phyloP scores from a whole-genome alignment of 2,329 filamentous ascomycete species.

The Pseudogymnoascus sp. region DNA sequence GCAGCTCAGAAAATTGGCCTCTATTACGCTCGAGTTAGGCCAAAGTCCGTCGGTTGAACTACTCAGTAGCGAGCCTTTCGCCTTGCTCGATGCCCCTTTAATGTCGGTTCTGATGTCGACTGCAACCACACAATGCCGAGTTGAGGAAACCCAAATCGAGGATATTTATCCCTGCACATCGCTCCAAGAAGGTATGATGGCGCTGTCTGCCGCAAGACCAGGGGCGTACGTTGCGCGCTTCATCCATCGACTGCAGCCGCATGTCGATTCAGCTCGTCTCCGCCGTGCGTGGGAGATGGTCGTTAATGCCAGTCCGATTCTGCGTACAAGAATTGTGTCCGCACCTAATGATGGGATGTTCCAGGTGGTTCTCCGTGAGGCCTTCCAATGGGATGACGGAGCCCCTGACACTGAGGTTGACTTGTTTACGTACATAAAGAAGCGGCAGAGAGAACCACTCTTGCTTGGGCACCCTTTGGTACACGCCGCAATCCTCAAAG shows the following conservation, averaged over 20 bases:
- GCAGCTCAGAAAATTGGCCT: neutral
- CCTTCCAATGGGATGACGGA: slow-evolving; percentile 8
- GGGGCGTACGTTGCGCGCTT: slow-evolving; percentile 30
- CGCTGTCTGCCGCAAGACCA: slow-evolving; percentile 24
- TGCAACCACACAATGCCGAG: neutral
- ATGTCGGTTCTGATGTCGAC: neutral
- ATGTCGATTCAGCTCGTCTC: slow-evolving; percentile 18
- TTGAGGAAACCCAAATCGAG: slow-evolving; percentile 17
- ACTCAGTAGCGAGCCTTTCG: neutral
- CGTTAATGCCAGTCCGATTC: slow-evolving; percentile 19
- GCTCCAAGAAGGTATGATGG: slow-evolving; percentile 32
- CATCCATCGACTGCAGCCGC: slow-evolving; percentile 12
- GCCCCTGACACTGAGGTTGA: neutral
- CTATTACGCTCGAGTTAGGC: neutral
- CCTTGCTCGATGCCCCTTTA: neutral
- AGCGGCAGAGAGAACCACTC: neutral
- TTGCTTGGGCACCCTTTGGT: neutral
- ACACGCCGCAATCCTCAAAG: neutral
- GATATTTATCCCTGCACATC: slow-evolving; percentile 32
- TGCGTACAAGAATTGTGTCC: slow-evolving; percentile 27
- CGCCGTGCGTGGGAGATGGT: slow-evolving; percentile 22
- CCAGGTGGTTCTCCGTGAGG: slow-evolving; percentile 15
- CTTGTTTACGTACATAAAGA: neutral
- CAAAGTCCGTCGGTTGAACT: neutral
- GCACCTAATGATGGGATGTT: slow-evolving; percentile 5